phyloP scores from a whole-genome alignment of 2,329 filamentous ascomycete genomes.

The Metarhizium robertsii region DNA sequence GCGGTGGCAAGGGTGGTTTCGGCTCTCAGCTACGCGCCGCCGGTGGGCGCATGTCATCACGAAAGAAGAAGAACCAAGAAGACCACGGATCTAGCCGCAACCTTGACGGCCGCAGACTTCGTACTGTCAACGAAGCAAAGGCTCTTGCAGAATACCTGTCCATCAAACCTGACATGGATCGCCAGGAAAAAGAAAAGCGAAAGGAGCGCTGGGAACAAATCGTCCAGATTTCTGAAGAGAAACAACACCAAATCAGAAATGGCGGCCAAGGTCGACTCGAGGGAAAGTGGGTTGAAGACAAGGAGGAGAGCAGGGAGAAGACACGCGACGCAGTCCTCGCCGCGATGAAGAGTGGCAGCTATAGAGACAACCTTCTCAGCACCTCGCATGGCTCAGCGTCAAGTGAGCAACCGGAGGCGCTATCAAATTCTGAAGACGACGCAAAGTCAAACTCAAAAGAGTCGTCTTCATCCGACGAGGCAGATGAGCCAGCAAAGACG shows the following conservation, averaged over 20 bases:
- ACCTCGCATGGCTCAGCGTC: constrained; percentile 41
- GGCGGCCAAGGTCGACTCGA: constrained; percentile 66
- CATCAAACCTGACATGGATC: constrained; percentile 95
- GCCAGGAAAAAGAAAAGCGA: constrained; percentile 81
- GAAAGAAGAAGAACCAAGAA: constrained; percentile 77
- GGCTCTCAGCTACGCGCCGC: constrained; percentile 94
- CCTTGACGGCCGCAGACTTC: constrained; percentile 77
- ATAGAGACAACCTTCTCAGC: constrained; percentile 49
- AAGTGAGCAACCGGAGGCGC: constrained; percentile 17
- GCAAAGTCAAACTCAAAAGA: constrained; percentile 33
- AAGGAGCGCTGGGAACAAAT: constrained; percentile 81
- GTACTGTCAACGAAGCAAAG: constrained; percentile 93
- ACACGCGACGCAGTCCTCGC: constrained; percentile 67
- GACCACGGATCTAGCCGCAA: constrained; percentile 89
- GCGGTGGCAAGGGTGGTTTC: constrained; percentile 95
- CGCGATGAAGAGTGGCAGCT: constrained; percentile 56
- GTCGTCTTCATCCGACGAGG: constrained; percentile 38
- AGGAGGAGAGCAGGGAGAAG: constrained; percentile 80
- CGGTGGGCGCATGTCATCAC: constrained; percentile 95
- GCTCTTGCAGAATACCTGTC: constrained; percentile 89
- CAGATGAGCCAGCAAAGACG: constrained; percentile 26
- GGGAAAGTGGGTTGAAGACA: constrained; percentile 90
- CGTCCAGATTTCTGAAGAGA: constrained; percentile 72
- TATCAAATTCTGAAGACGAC: constrained; percentile 26
- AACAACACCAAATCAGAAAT: constrained; percentile 72